Evolutionary conservation across 148 eudicot species (phyloP), one percentile per base, ranked within the genome.

Genomic region (Camellia granthamiana): DNA sequence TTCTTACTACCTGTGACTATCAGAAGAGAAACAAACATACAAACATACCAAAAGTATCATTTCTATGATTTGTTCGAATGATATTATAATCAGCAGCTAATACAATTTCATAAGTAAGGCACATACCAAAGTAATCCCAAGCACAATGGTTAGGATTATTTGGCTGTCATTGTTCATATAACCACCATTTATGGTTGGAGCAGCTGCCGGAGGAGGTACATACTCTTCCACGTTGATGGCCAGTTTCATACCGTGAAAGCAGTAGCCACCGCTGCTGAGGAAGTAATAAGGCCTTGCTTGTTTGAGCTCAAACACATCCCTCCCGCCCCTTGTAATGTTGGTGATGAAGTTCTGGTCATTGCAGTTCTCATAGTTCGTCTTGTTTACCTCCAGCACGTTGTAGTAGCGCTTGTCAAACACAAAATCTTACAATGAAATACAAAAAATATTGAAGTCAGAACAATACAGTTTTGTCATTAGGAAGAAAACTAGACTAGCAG

Each of bases 381-480:
- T 16, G 89, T 91, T 91, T 72, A 91, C 94, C 84, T 91, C 90
- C 79, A 91, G 63, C 70, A 90, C 94, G 56, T 76, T 87, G 70
- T 80, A 81, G 21, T 42, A 56, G 49, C 43, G 78, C 85, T 83
- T 90, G 88, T 93, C 93, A 43, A 86, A 93, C n/a, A 74, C 84
- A 47, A 93, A 93, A 78, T 79, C 94, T 51, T 56, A 8, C 15
- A 7, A 49, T 30, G 8, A 10, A 41, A 44, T 15, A 6, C 2
- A 43, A 11, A 16, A n/a, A 23, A 13, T 7, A 19, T 5, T 11
- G 43, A 55, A 12, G 58, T 51, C 43, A n/a, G 55, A 41, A 42
- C 16, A 65, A 30, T 23, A 3, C 30, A 6, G 38, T 30, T 30
- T 30, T 30, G 1, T 30, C 38, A 30, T 30, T 30, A 30, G 38